Evolutionary conservation across 1,284 basidiomycete genomes (phyloP).

Genomic region (Melanopsichium pennsylvanicum): DNA sequence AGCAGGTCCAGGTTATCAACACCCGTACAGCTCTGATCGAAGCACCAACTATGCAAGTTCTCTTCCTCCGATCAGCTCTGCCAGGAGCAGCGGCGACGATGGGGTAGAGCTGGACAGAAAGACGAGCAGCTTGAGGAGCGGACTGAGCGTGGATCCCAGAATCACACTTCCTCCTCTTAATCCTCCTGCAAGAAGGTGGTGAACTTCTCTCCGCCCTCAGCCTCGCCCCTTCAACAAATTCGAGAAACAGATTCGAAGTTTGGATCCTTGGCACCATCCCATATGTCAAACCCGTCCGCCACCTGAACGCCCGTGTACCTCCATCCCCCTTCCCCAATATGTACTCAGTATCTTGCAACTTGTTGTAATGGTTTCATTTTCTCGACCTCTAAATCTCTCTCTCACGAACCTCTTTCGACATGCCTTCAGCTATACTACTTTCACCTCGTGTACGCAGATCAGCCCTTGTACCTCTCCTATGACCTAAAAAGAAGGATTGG

Average conservation of each 20-base stretch:
- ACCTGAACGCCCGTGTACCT: too few relatives aligned
- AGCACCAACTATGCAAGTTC: slow-evolving; percentile 39
- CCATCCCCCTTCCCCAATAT: too few relatives aligned
- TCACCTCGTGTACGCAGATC: too few relatives aligned
- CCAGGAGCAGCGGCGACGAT: slow-evolving; percentile 30
- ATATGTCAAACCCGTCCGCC: too few relatives aligned
- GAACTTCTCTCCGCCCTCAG: neutral
- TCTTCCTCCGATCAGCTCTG: slow-evolving; percentile 43
- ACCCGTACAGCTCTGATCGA: slow-evolving; percentile 49
- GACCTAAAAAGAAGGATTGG: too few relatives aligned
- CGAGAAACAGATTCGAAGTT: too few relatives aligned
- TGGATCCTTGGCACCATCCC: too few relatives aligned
- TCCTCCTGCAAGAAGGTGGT: slow-evolving; percentile 26
- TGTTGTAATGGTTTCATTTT: slow-evolving; percentile 1
- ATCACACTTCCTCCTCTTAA: slow-evolving; percentile 41
- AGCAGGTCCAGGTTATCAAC: slow-evolving; percentile 38
- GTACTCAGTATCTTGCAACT: too few relatives aligned
- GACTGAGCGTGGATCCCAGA: slow-evolving; percentile 25
- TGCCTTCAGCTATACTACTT: neutral
- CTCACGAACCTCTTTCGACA: too few relatives aligned
- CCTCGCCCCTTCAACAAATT: too few relatives aligned
- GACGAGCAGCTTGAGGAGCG: slow-evolving; percentile 24
- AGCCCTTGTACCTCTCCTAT: too few relatives aligned
- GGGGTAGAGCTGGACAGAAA: slow-evolving; percentile 34
- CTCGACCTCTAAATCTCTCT: too few relatives aligned